phyloP scores from a whole-genome alignment of 164 flowering plant genomes.

The Malania oleifera region DNA sequence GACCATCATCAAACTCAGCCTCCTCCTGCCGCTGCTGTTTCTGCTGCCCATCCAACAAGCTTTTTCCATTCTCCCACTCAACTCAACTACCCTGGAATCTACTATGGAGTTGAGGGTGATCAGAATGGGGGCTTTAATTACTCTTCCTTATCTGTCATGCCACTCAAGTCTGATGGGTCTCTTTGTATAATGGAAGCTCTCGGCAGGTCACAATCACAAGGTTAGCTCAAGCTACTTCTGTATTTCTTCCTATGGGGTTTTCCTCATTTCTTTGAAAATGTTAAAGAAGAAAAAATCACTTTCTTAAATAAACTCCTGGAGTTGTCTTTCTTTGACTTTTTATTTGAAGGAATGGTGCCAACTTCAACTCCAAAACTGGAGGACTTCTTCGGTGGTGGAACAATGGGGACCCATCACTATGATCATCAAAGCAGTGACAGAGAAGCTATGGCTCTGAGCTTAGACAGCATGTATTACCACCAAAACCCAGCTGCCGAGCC shows the following conservation, averaged over 20 bases:
- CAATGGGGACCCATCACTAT: constrained; percentile 48
- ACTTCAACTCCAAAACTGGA: constrained; percentile 46
- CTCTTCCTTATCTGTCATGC: constrained; percentile 45
- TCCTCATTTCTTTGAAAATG: too few relatives aligned
- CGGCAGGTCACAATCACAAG: constrained; percentile 39
- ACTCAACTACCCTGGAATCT: constrained; percentile 28
- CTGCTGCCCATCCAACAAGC: constrained; percentile 21
- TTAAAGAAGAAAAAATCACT: background rate
- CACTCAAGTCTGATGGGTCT: constrained; percentile 61
- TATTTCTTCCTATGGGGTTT: constrained; percentile 6
- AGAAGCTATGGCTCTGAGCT: constrained; percentile 50
- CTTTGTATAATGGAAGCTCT: constrained; percentile 55
- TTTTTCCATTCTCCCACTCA: constrained; percentile 22
- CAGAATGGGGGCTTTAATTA: constrained; percentile 22
- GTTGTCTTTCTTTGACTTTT: constrained; percentile 11
- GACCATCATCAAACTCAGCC: constrained; percentile 16
- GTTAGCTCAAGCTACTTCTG: constrained; percentile 16
- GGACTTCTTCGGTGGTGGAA: constrained; percentile 56
- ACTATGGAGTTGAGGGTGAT: constrained; percentile 34
- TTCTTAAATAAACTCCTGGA: background rate
- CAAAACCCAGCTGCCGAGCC: constrained; percentile 23
- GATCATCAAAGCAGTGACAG: constrained; percentile 35
- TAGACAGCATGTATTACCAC: constrained; percentile 47
- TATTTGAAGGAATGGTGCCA: constrained; percentile 25
- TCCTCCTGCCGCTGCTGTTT: constrained; percentile 9